Base-by-base conservation (phyloP, 441 rosid species). In the Kokia cookei region DNA sequence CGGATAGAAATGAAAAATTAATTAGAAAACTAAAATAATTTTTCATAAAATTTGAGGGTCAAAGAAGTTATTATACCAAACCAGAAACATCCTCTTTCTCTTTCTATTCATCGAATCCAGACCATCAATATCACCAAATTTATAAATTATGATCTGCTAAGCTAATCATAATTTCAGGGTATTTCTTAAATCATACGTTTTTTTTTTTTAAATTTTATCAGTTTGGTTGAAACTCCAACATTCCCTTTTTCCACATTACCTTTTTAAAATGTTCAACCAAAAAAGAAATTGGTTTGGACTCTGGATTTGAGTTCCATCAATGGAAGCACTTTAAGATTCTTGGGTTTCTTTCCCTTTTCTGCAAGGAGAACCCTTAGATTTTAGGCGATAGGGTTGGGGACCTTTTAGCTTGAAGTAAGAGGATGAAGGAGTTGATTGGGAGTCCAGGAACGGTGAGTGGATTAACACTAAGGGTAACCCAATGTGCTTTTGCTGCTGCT, bases 401-500 rank as follows among this genome's bases (percentile, higher is more conserved):
- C 53, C 61, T 37, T 59, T 81, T 50, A 15, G 62, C 19, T 72
- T 40, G 68, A 50, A 60, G 42, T 54, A 53, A 69, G 73, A 77
- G 71, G 67, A 94, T 94, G 98, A 94, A 92, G 91, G 88, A 87
- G 81, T 53, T 91, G 71, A 50, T 89, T 19, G 98, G 98, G 71
- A 86, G 98, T 57, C 98, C 98, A 2, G 98, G 98, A 70, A 84
- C 96, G 26, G 75, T 82, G 74, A 89, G 89, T 82, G 97, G 98
- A 48, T 65, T 94, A 74, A 77, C 86, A 15, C 73, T 92, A 69
- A 83, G 97, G 81, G 77, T 87, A 37, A 91, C 93, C 14, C 98
- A 94, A 85, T 89, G 91, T 58, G 90, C 75, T 63, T 89, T 89
- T 61, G 90, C 96, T 54, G 91, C 96, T 19, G 86, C 96, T 29